Base-by-base conservation (phyloP, 2,329 filamentous ascomycete genomes). In the Chalaropsis thielavioides region DNA sequence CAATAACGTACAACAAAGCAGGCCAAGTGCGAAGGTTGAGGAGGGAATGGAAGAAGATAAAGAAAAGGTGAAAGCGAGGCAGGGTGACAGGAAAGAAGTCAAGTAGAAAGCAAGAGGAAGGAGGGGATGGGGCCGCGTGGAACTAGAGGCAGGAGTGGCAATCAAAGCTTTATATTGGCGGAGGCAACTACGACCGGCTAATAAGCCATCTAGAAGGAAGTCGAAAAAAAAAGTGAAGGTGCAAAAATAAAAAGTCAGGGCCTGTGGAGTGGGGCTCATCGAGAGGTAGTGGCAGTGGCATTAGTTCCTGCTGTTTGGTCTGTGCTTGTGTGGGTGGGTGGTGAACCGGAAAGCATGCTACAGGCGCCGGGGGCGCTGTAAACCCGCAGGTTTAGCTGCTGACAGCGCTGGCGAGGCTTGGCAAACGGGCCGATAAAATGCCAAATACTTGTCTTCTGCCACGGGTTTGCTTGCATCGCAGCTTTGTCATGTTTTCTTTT, bases 261-360 rank as follows among this genome's bases (percentile, higher is more conserved):
- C 63, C 66, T 67, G 66, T 67, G 62, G 63, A 51, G 66, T 67
- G 66, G 66, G 66, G 66, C 62, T 54, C 46, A 49, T 13, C 22
- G 15, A n/a, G 51, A 56, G 51, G 51, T 46, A 35, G 51, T 35
- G 51, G 51, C 51, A 35, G 51, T 35, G 51, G 51, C 51, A 56
- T 62, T 62, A 62, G 27, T 49, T 35, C 43, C 56, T 58, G 41
- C 41, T 43, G 41, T 13, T n/a, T 35, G 51, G 51, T 56, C 51
- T 56, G 51, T 56, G 51, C 51, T 56, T 56, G 46, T 35, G 10
- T 10, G 17, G 51, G 51, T 31, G 7, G 27, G 24, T 31, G 11
- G 22, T 31, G 27, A 35, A 3, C 51, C 24, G 24, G 51, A 31
- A 35, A n/a, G 11, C 22, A 35, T 31, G 15, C 8, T 56, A 31